Evolutionary conservation across 2,329 filamentous ascomycete genomes (phyloP).

Genomic region (Blumeriella jaapii): DNA sequence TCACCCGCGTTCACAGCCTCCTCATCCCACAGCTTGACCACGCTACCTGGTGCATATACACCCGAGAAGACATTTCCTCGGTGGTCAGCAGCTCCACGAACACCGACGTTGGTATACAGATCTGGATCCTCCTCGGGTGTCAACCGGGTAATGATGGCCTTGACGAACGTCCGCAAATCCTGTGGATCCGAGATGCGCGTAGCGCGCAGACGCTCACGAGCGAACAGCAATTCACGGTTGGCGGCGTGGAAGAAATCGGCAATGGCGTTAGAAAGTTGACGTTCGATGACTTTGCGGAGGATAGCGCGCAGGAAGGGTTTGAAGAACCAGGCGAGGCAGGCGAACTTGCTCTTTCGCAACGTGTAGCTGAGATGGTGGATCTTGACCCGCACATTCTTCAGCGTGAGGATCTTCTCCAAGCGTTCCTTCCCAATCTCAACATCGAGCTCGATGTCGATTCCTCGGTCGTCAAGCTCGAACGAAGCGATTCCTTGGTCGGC

Average conservation of each 20-base stretch:
- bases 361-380: conserved; percentile 82
- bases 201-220: conserved; percentile 74
- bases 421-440: conserved; percentile 69
- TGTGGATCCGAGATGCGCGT: conserved; percentile 72
- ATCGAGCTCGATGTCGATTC: conserved; percentile 77
- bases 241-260: conserved; percentile 56
- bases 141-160: conserved; percentile 67
- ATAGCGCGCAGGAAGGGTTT: conserved; percentile 77
- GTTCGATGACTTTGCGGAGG: conserved; percentile 67
- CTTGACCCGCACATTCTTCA: conserved; percentile 64
- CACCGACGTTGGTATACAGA: conserved; percentile 60
- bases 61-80: conserved; percentile 62
- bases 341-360: conserved; percentile 63
- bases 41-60: conserved; percentile 77
- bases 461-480: conserved; percentile 75
- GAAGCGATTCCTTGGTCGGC: conserved; percentile 76
- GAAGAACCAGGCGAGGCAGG: conserved; percentile 68
- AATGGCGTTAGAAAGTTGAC: conserved; percentile 62
- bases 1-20: conserved; percentile 61
- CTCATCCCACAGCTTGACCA: conserved; percentile 83
- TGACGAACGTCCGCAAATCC: conserved; percentile 71
- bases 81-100: conserved; percentile 43
- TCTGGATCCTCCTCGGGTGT: conserved; percentile 64
- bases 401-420: conserved; percentile 69
- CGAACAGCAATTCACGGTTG: conserved; percentile 80